These are phyloP conservation scores for Pseudogymnoascus sp. DNA, from an alignment of 2,329 filamentous ascomycete species.

Conservation along the genomic window DNA sequence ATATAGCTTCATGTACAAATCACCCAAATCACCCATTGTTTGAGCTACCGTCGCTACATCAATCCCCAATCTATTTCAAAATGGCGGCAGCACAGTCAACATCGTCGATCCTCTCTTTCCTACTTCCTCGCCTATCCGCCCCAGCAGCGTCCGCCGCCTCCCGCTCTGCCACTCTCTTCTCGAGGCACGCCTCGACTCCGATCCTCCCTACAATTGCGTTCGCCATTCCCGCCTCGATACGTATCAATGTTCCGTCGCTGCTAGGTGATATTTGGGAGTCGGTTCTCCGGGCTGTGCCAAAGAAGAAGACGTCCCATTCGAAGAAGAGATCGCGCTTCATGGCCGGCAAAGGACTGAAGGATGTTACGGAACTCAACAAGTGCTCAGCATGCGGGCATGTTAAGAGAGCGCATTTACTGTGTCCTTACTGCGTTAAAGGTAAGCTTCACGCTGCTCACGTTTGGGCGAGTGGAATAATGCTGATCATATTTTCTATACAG, in stretches of 20 bases:
- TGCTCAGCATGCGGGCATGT: conserved; percentile 82
- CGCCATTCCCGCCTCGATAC: conserved; percentile 52
- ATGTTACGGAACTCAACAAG: conserved; percentile 77
- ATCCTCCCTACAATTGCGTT: conserved; percentile 49
- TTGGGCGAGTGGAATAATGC: not conserved
- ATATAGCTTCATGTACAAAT: conserved; percentile 8
- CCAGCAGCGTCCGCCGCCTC: conserved; percentile 36
- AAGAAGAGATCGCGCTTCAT: conserved; percentile 90
- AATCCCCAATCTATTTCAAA: conserved; percentile 17
- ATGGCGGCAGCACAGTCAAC: conserved; percentile 42
- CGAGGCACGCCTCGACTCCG: conserved; percentile 39
- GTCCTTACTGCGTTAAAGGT: conserved; percentile 81
- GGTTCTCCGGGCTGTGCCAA: conserved; percentile 84
- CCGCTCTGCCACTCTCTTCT: conserved; percentile 38
- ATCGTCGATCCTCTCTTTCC: conserved; percentile 37
- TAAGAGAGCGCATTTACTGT: conserved; percentile 85
- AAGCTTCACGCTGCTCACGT: conserved; percentile 31
- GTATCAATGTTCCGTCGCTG: conserved; percentile 57
- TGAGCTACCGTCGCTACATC: not conserved
- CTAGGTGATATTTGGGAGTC: conserved; percentile 87
- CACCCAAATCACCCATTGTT: not conserved
- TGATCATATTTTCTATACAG: conserved; percentile 20
- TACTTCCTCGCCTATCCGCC: conserved; percentile 49
- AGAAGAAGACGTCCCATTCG: conserved; percentile 97
- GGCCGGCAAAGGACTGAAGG: conserved; percentile 90